These are phyloP conservation scores for Neurospora tetraspora DNA, from an alignment of 495 filamentous ascomycete species.

Conservation along the genomic window DNA sequence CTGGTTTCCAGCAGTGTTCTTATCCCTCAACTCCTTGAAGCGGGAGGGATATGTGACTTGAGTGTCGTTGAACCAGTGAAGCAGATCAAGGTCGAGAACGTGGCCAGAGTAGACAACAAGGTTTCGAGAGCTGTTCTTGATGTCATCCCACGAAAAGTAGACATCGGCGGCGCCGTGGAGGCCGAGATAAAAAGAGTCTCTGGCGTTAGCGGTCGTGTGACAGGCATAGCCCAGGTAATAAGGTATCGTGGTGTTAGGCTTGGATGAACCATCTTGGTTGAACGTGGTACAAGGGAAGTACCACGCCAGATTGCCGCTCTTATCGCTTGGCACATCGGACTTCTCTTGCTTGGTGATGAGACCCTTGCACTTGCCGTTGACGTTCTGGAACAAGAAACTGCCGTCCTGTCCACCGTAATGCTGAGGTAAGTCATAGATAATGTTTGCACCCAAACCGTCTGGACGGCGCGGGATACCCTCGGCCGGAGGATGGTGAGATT, in stretches of 20 bases:
- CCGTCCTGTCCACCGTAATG: conserved; percentile 82
- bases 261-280: conserved; percentile 84
- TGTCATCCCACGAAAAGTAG: conserved; percentile 92
- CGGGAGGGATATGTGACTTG: conserved; percentile 70
- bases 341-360: conserved; percentile 61
- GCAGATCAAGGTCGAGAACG: conserved; percentile 84
- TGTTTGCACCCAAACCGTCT: conserved; percentile 47
- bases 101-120: conserved; percentile 88
- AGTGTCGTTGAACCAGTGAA: conserved; percentile 78
- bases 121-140: conserved; percentile 80
- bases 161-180: conserved; percentile 45
- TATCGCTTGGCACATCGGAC: conserved; percentile 73
- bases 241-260: conserved; percentile 60
- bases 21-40: conserved; percentile 67
- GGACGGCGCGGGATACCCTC: conserved; percentile 55
- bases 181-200: conserved; percentile 73
- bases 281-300: conserved; percentile 91
- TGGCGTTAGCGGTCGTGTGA: conserved; percentile 60
- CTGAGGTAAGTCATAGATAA: conserved; percentile 73
- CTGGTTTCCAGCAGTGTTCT: conserved; percentile 44
- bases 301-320: conserved; percentile 71
- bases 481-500: conserved; percentile 66
- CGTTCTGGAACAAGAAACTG: conserved; percentile 97
- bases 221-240: conserved; percentile 83
- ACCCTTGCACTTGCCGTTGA: conserved; percentile 94